Evolutionary conservation across 768 basidiomycete species (phyloP), one percentile per base, ranked within the genome.

Genomic region (Mycena latifolia): DNA sequence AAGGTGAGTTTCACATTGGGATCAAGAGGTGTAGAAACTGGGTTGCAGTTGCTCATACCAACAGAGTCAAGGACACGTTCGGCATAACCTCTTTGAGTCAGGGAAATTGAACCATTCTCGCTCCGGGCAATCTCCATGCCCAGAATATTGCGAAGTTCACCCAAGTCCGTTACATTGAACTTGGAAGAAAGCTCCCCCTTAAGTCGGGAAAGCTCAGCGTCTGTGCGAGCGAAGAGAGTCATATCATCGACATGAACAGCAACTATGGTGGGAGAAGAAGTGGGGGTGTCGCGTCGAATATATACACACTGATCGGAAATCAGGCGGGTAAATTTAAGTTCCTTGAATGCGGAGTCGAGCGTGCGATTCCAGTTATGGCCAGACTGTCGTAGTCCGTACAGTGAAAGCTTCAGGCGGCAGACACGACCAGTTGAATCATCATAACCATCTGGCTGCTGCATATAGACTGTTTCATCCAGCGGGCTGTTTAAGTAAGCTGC

Each of bases 391-490:
- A 84, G 75, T 0, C 84, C 78, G 54, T 85, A 86, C 5, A 85
- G 63, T 0, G 75, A 71, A 18, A 71, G 66, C 0, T 61, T 50
- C 0, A 82, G 71, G 2, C 51, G 50, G 31, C 74, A 73, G 18
- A 78, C 72, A 17, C 53, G 39, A 24, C 58, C 65, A 51, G 74
- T 72, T 17, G 76, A 60, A 28, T 78, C 76, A 0, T 71, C 35
- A 48, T 76, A 82, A 0, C 78, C 76, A 2, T 72, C 67, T 0
- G 81, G 81, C 68, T 82, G 80, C 6, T 48, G 2, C 78, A 84
- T 81, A 45, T 78, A 84, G 3, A 84, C 81, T 14, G 72, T 81
- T 25, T 63, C 61, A 0, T 63, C 54, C 27, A 63, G 41, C 9
- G 22, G 29, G 10, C 61, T 33, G 29, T 56, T 55, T 17, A 63